A percentile compares a stretch with the other conserved stretches of the same genome.
These are phyloP conservation scores for Aureobasidium sp. DNA, from an alignment of 2,329 filamentous ascomycete species.

Conservation along the genomic window DNA sequence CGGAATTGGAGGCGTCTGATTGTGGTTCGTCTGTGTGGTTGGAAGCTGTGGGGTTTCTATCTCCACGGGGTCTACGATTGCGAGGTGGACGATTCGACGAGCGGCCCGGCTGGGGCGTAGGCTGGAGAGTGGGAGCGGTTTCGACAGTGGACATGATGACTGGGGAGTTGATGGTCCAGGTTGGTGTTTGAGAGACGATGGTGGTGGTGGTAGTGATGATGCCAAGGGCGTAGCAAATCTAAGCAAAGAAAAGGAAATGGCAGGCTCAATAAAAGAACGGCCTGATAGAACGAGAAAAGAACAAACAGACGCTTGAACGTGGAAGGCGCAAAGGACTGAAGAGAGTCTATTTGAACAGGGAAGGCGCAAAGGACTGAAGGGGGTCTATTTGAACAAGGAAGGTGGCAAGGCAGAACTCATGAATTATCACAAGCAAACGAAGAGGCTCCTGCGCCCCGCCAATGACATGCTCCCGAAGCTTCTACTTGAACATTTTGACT, in stretches of 20 bases:
- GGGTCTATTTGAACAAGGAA: not conserved
- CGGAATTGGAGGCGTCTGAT: slow-evolving; percentile 3
- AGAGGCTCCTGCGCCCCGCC: slow-evolving; percentile 1
- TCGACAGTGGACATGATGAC: slow-evolving; percentile 10
- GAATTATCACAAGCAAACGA: slow-evolving; percentile 6
- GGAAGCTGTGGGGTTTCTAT: not conserved
- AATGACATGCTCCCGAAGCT: slow-evolving; percentile 9
- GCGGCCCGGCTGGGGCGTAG: not conserved
- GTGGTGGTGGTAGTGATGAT: not conserved
- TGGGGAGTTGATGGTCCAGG: not conserved
- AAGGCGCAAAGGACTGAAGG: not conserved
- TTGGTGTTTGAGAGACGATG: not conserved
- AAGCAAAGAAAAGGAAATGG: not conserved
- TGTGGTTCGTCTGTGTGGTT: not conserved
- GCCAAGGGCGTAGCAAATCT: not conserved
- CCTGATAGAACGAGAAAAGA: slow-evolving; percentile 14
- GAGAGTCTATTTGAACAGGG: not conserved
- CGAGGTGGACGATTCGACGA: not conserved
- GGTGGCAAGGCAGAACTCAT: slow-evolving; percentile 6
- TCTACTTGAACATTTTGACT: not conserved
- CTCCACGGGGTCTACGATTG: slow-evolving; percentile 1
- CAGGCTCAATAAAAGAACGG: slow-evolving; percentile 16
- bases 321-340: not conserved
- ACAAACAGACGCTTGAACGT: slow-evolving; percentile 2
- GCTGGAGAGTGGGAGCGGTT: not conserved